A percentile compares a stretch with the other conserved stretches of the same genome.
phyloP scores from a whole-genome alignment of 768 basidiomycete genomes.

The Neoboletus magnificus region DNA sequence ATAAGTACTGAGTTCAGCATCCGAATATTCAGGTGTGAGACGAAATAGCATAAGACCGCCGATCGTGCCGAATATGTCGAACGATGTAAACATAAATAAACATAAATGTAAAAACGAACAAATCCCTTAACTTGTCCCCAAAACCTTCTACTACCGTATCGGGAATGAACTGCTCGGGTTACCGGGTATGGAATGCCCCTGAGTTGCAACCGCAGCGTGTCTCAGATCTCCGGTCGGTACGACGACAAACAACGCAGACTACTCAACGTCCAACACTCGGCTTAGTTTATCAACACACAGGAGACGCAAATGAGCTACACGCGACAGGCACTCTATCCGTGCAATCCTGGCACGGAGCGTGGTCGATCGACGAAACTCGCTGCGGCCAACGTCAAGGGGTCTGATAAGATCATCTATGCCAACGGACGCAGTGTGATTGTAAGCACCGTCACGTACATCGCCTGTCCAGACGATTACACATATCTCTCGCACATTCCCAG shows the following conservation, averaged over 20 bases:
- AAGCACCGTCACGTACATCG: conserved; percentile 32
- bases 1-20: too few species aligned
- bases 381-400: conserved; percentile 46
- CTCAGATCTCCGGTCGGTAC: conserved; percentile 1
- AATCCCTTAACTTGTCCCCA: too few species aligned
- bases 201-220: conserved; percentile 7
- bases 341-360: conserved; percentile 65
- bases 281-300: not conserved
- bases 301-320: conserved; percentile 46
- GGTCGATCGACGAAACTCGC: conserved; percentile 72
- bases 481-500: conserved; percentile 37
- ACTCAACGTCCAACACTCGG: not conserved
- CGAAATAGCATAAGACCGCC: too few species aligned
- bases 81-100: too few species aligned
- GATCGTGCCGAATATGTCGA: too few species aligned
- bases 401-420: conserved; percentile 78
- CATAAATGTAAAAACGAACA: too few species aligned
- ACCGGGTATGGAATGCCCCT: conserved; percentile 21
- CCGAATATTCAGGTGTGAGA: too few species aligned
- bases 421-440: conserved; percentile 86
- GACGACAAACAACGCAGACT: not conserved
- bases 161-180: too few species aligned
- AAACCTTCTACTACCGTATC: too few species aligned
- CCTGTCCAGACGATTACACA: not conserved
- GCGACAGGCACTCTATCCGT: conserved; percentile 53